These are phyloP conservation scores for Pyronema omphalodes DNA, from an alignment of 495 filamentous ascomycete genomes.

Conservation along the genomic window DNA sequence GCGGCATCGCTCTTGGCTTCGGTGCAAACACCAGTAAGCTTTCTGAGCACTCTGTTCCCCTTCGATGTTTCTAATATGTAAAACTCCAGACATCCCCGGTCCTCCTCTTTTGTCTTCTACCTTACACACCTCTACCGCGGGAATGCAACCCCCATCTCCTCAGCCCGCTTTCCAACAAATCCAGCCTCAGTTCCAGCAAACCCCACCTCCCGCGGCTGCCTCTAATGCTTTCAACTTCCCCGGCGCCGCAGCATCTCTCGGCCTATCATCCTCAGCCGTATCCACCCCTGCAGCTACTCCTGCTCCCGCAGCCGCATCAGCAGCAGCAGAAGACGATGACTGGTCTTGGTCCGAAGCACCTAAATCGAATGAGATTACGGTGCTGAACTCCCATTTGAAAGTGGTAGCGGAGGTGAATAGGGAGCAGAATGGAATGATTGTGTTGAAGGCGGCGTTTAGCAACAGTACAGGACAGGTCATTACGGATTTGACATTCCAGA, in stretches of 20 bases:
- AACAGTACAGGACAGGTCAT: conserved; percentile 56
- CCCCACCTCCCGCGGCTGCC: not conserved
- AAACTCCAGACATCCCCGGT: conserved; percentile 36
- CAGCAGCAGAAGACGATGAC: conserved; percentile 49
- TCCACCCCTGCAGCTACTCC: conserved; percentile 28
- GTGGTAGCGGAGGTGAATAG: conserved; percentile 38
- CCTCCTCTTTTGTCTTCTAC: conserved; percentile 47
- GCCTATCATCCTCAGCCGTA: conserved; percentile 22
- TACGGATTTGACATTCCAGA: conserved; percentile 68
- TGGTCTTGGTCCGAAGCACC: conserved; percentile 79
- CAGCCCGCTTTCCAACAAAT: conserved; percentile 27
- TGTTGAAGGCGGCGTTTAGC: conserved; percentile 49
- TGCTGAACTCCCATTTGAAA: conserved; percentile 34
- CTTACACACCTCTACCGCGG: conserved; percentile 38
- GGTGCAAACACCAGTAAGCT: conserved; percentile 45
- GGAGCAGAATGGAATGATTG: conserved; percentile 33
- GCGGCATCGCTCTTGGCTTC: conserved; percentile 73
- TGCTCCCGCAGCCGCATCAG: conserved; percentile 26
- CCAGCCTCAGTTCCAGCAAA: no score
- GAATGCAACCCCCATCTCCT: conserved; percentile 29
- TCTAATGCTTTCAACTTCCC: not conserved
- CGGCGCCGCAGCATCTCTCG: conserved; percentile 28
- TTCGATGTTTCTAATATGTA: no score
- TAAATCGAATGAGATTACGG: conserved; percentile 26
- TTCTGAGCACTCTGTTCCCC: not conserved